Percentiles rank a stretch among this genome's conserved stretches.
phyloP scores from a whole-genome alignment of 2,329 filamentous ascomycete genomes.

The Alternaria panax region DNA sequence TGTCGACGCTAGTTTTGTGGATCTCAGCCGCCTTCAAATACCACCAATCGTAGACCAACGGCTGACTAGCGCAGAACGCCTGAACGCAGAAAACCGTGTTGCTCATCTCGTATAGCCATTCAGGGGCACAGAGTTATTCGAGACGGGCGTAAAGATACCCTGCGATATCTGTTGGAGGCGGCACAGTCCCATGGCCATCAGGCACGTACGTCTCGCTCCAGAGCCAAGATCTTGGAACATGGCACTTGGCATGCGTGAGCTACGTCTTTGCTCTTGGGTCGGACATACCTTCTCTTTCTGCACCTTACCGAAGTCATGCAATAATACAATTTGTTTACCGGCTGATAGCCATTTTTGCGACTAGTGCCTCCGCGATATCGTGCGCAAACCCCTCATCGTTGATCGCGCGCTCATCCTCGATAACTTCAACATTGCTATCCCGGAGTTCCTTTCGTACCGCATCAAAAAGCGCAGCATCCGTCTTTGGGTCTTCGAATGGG shows the following conservation, averaged over 20 bases:
- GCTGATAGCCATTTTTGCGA: slow-evolving; percentile 27
- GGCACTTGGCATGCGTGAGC: background rate
- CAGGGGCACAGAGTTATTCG: background rate
- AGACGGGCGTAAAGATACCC: background rate
- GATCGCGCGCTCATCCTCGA: slow-evolving; percentile 60
- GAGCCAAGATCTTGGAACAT: background rate
- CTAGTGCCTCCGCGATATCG: slow-evolving; percentile 56
- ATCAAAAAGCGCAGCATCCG: slow-evolving; percentile 57
- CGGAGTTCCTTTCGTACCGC: slow-evolving; percentile 59
- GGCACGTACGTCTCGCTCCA: background rate
- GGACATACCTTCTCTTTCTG: background rate
- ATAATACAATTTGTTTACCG: background rate
- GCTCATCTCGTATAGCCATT: background rate
- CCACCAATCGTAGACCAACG: background rate
- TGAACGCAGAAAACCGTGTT: background rate
- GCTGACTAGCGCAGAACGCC: background rate
- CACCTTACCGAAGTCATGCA: background rate
- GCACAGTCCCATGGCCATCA: background rate
- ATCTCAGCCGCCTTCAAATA: background rate
- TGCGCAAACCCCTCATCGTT: slow-evolving; percentile 63
- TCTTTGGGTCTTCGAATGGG: slow-evolving; percentile 61
- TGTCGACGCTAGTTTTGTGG: background rate
- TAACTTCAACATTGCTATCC: slow-evolving; percentile 58
- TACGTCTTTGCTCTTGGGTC: background rate
- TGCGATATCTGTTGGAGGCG: background rate